These are phyloP conservation scores for Fusarium neocosmosporiellum DNA, from an alignment of 2,329 filamentous ascomycete species.

Conservation along the genomic window DNA sequence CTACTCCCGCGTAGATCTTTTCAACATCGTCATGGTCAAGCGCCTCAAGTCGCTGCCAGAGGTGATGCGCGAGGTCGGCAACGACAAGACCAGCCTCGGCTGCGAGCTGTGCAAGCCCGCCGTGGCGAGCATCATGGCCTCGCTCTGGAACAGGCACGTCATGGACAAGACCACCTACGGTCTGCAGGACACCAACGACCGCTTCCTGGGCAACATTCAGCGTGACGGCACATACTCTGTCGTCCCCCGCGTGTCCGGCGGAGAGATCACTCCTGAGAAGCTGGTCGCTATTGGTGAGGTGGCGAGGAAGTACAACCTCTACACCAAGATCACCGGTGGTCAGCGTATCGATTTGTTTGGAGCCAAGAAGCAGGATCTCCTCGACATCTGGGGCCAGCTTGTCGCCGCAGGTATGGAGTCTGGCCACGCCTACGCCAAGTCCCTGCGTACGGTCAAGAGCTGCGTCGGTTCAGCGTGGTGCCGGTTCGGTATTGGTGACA, in stretches of 20 bases:
- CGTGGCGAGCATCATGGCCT: conserved; percentile 82
- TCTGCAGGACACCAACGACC: conserved; percentile 91
- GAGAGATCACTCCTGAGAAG: conserved; percentile 89
- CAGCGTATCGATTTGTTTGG: conserved; percentile 96
- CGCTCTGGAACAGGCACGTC: conserved; percentile 85
- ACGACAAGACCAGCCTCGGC: conserved; percentile 76
- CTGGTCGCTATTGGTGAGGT: conserved; percentile 86
- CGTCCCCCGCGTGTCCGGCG: conserved; percentile 82
- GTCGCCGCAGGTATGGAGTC: conserved; percentile 90
- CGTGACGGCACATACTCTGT: conserved; percentile 92
- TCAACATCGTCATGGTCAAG: conserved; percentile 88
- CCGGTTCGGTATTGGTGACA: conserved; percentile 87
- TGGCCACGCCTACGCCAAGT: conserved; percentile 91
- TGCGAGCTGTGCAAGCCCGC: conserved; percentile 90
- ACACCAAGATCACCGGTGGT: conserved; percentile 92
- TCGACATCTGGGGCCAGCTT: conserved; percentile 83
- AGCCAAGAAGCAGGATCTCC: conserved; percentile 86
- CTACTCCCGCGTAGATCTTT: conserved; percentile 88
- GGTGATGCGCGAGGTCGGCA: conserved; percentile 83
- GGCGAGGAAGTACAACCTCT: conserved; percentile 84
- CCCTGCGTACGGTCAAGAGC: conserved; percentile 88
- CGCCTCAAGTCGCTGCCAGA: conserved; percentile 76
- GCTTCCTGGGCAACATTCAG: conserved; percentile 89
- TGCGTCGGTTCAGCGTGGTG: conserved; percentile 95
- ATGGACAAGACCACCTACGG: conserved; percentile 77